Conservation (phyloP, 805 yeast genomes). For the Sugiyamaella floridensis region DNA sequence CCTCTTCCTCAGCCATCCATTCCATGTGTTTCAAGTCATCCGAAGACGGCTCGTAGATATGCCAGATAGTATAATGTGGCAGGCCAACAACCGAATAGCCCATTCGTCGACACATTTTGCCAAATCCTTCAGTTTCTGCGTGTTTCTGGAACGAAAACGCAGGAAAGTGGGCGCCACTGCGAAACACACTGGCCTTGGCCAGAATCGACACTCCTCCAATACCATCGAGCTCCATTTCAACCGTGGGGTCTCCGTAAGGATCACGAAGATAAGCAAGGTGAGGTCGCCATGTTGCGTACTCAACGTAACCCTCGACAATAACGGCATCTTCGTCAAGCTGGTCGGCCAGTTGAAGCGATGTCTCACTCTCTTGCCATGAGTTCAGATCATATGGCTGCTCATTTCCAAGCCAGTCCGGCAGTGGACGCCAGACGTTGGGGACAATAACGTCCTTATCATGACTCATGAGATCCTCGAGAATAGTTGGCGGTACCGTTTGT, state of each 20-base stretch:
- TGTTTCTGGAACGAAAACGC: conserved; percentile 94
- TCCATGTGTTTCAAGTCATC: conserved; percentile 77
- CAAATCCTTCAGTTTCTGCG: conserved; percentile 98
- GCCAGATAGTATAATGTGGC: conserved; percentile 97
- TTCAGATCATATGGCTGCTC: conserved; percentile 95
- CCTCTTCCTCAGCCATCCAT: conserved; percentile 39
- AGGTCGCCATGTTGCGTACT: conserved; percentile 97
- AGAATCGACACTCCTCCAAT: conserved; percentile 95
- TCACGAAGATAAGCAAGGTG: conserved; percentile 92
- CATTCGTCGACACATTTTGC: conserved; percentile 82
- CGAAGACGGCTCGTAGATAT: conserved; percentile 88
- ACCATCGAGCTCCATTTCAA: conserved; percentile 89
- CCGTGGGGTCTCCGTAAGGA: conserved; percentile 83
- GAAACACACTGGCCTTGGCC: conserved; percentile 79
- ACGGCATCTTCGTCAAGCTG: conserved; percentile 86
- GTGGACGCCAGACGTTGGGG: conserved; percentile 97
- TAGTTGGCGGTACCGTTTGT: conserved; percentile 81
- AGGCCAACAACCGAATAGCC: conserved; percentile 81
- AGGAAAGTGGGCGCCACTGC: conserved; percentile 88
- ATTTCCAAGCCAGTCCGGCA: conserved; percentile 82
- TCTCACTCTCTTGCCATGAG: conserved; percentile 88
- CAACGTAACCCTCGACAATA: conserved; percentile 95
- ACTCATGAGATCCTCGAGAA: conserved; percentile 88
- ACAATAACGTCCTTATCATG: conserved; percentile 90
- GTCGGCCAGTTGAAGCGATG: conserved; percentile 44